Conservation (phyloP, 805 yeast genomes). For the Naumovozyma baii region DNA sequence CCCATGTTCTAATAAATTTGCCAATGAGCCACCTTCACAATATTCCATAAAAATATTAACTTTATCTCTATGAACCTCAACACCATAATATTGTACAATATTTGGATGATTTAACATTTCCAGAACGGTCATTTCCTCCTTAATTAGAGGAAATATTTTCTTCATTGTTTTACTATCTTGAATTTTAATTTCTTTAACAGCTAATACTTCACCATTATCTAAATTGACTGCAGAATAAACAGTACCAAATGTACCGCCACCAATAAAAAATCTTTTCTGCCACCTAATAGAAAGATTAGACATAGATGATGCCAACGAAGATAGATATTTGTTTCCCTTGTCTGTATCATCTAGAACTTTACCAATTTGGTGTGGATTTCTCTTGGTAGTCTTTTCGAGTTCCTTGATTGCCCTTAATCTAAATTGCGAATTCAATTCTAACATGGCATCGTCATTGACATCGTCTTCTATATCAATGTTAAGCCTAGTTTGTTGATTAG, state of each 20-base stretch:
- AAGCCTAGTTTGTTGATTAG: constrained; percentile 22
- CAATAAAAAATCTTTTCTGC: constrained; percentile 92
- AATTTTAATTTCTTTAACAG: constrained; percentile 89
- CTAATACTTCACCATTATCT: constrained; percentile 93
- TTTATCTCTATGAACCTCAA: constrained; percentile 92
- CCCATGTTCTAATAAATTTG: constrained; percentile 79
- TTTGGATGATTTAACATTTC: constrained; percentile 95
- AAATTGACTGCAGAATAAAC: constrained; percentile 87
- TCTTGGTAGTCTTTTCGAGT: constrained; percentile 46
- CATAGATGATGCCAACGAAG: constrained; percentile 79
- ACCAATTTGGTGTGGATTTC: constrained; percentile 52
- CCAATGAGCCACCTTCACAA: constrained; percentile 91
- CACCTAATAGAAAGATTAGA: constrained; percentile 88
- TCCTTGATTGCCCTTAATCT: constrained; percentile 54
- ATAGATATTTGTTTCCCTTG: constrained; percentile 77
- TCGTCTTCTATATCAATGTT: constrained; percentile 33
- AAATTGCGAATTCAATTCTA: constrained; percentile 53
- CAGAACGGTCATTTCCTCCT: constrained; percentile 93
- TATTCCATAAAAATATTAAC: constrained; percentile 96
- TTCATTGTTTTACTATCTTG: constrained; percentile 82
- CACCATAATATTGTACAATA: constrained; percentile 92
- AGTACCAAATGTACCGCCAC: constrained; percentile 93
- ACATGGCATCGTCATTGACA: constrained; percentile 44
- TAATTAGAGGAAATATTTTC: constrained; percentile 76
- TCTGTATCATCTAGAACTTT: constrained; percentile 82